Evolutionary conservation across 306 rosid species (phyloP), one percentile per base, ranked within the genome.

Genomic region (Gynostemma pentaphyllum): DNA sequence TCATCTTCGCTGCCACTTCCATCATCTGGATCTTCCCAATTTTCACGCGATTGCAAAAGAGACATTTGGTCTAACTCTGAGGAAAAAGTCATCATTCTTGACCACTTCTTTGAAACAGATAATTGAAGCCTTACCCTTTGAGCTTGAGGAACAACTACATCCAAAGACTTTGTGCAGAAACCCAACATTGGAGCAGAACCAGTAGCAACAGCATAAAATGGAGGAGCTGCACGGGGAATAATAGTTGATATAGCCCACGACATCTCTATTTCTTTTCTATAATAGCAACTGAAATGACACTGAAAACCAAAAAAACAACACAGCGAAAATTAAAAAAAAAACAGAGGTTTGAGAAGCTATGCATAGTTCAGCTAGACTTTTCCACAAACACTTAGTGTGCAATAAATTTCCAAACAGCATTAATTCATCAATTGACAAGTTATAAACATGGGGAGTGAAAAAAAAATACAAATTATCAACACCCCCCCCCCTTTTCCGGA

Each of bases 11-110:
- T 84, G 32, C 70, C 87, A 55, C 80, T 82, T 50, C 79, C 87
- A 75, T 74, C 71, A 45, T 88, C 95, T 14, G 95, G 94, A 62
- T 81, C 87, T 78, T 92, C 98, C 98, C 95, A 86, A 68, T 73
- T 60, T 70, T 75, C 84, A 22, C 15, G 78, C 7, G 68, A 71
- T 67, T 62, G 67, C 26, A 57, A 67, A 26, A 67, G 45, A 12
- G 75, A 72, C 51, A 34, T 68, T 73, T 57, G 76, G 61, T 71
- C 47, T 11, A 78, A 50, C 76, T 70, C 52, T 22, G 56, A 59
- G 7, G 27, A 76, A 73, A 44, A 44, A 37, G 66, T 70, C 67
- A 76, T 66, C 73, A 75, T 22, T 41, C 56, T 64, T 16, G 42
- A 70, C 23, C 50, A 23, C 36, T 46, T 69, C 59, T 67, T 21